These are phyloP conservation scores for Cyberlindnera maritima DNA, from an alignment of 805 yeast genomes.

Conservation along the genomic window DNA sequence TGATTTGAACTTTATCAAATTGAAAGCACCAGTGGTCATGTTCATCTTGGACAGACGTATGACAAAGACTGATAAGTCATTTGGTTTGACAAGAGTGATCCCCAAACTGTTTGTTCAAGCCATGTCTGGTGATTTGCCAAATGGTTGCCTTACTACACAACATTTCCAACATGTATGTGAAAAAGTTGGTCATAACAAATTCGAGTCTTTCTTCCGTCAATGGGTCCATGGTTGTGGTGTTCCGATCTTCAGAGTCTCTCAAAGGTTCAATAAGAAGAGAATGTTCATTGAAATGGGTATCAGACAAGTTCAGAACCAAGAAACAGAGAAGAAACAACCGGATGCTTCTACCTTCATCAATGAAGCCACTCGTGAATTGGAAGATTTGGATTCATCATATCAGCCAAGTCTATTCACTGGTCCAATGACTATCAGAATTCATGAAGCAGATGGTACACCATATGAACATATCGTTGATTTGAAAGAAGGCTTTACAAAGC, in stretches of 20 bases:
- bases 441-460: conserved; percentile 98
- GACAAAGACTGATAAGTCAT: conserved; percentile 94
- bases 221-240: conserved; percentile 92
- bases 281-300: conserved; percentile 94
- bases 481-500: conserved; percentile 77
- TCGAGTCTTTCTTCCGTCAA: conserved; percentile 83
- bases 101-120: conserved; percentile 92
- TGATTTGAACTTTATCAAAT: conserved; percentile 64
- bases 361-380: conserved; percentile 33
- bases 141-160: conserved; percentile 70
- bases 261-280: conserved; percentile 88
- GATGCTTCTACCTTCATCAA: conserved; percentile 34
- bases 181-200: conserved; percentile 81
- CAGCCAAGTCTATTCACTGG: conserved; percentile 61
- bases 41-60: conserved; percentile 84
- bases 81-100: conserved; percentile 86
- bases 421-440: conserved; percentile 94
- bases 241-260: conserved; percentile 86
- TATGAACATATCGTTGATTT: conserved; percentile 95
- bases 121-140: conserved; percentile 88
- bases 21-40: conserved; percentile 84
- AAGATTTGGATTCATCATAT: not conserved
- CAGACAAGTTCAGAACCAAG: conserved; percentile 79
- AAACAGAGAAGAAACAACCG: conserved; percentile 38
- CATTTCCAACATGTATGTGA: conserved; percentile 96